Base-by-base conservation (phyloP, 2,329 filamentous ascomycete species). In the Fusarium piperis region DNA sequence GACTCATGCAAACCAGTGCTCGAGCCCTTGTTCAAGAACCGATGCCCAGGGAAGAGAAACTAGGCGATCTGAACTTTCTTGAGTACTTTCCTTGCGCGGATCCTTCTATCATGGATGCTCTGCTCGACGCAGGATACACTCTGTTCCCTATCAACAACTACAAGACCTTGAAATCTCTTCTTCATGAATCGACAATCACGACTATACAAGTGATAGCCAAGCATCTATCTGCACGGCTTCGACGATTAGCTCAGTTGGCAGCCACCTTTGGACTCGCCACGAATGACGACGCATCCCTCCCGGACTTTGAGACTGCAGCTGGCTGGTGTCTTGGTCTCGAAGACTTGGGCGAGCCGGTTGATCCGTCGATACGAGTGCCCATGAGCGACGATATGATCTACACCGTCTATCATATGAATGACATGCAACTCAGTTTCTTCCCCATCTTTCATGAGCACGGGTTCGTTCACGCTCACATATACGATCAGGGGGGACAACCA, bases 91-190 rank as follows among this genome's bases (percentile, higher is more conserved):
- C n/a, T n/a, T n/a, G n/a, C n/a, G n/a, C n/a, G n/a, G n/a, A n/a
- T n/a, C n/a, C n/a, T n/a, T n/a, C n/a, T n/a, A n/a, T n/a, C n/a
- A n/a, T n/a, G 1, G n/a, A n/a, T 7, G 13, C 33, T 38, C 8
- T 60, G 2, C 39, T 60, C 12, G 15, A 16, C 3, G 8, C 4
- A 11, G 58, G 59, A n/a, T 2, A 33, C 23, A 55, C 46, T 0
- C n/a, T 61, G 7, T 61, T 59, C 20, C 57, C 15, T 3, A 2
- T 9, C 4, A 13, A 36, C 23, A 3, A 3, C 1, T 48, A n/a
- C 16, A 0, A 1, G 7, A 11, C 30, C 10, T 26, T 59, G 15
- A 1, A 0, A 26, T 0, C 0, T 1, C 16, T 44, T 46, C 4
- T 10, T 11, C 2, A 8, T 1, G 0, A 4, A 3, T 18, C 5